phyloP scores from a whole-genome alignment of 1,284 basidiomycete species.

The Boletus sp. region DNA sequence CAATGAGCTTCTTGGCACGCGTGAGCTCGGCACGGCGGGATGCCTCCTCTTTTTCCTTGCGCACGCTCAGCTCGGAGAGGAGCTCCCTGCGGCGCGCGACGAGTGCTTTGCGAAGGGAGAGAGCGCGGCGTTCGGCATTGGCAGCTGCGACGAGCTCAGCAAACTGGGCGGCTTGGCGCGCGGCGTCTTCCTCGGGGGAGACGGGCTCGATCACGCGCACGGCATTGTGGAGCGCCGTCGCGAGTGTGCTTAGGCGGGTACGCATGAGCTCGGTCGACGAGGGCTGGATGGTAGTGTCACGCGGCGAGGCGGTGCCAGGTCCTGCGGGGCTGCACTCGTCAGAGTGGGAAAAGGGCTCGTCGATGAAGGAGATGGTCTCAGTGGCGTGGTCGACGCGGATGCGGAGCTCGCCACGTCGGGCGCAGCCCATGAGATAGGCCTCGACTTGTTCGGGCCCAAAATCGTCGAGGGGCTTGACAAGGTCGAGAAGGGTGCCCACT shows the following conservation, averaged over 20 bases:
- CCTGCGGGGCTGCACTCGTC: constrained; percentile 37
- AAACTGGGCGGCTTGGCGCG: constrained; percentile 52
- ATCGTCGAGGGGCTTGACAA: constrained; percentile 73
- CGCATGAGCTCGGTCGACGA: constrained; percentile 67
- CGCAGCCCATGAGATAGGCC: constrained; percentile 91
- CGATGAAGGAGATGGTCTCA: constrained; percentile 83
- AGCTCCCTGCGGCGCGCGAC: constrained; percentile 87
- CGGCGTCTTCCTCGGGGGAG: constrained; percentile 50
- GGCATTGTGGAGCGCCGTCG: constrained; percentile 69
- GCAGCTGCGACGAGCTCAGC: constrained; percentile 54
- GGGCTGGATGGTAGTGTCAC: constrained; percentile 50
- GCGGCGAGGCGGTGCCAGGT: constrained; percentile 15
- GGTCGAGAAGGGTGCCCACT: constrained; percentile 69
- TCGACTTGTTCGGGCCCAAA: constrained; percentile 79
- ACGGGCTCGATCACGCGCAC: constrained; percentile 50
- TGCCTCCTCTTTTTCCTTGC: constrained; percentile 90
- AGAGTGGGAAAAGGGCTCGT: constrained; percentile 59
- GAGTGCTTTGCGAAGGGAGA: constrained; percentile 75
- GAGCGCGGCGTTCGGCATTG: constrained; percentile 70
- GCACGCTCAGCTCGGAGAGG: constrained; percentile 78
- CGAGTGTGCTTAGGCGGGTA: constrained; percentile 75
- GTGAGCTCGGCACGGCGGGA: constrained; percentile 72
- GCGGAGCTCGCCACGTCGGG: constrained; percentile 83
- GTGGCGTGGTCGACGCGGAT: constrained; percentile 89
- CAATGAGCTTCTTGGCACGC: constrained; percentile 73